phyloP scores from a whole-genome alignment of 2,329 filamentous ascomycete genomes.

The Fusarium poae region DNA sequence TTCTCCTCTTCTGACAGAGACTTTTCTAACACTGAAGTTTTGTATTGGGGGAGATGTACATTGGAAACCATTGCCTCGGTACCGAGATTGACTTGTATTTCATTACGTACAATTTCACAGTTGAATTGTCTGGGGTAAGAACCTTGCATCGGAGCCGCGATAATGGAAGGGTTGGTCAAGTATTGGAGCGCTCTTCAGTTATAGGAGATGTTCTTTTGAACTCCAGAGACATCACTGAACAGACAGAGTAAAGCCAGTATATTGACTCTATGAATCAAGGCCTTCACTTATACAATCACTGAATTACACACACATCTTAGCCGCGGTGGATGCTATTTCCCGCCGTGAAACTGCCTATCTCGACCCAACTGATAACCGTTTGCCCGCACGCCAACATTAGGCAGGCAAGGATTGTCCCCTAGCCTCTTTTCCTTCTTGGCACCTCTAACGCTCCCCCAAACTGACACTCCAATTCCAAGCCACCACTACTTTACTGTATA shows the following conservation, averaged over 20 bases:
- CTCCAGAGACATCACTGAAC: neutral
- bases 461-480: conserved; percentile 16
- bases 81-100: conserved; percentile 22
- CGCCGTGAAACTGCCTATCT: conserved; percentile 42
- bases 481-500: conserved; percentile 10
- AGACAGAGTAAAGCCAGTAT: conserved; percentile 11
- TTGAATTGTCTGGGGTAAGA: conserved; percentile 28
- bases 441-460: conserved; percentile 34
- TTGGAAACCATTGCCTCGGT: conserved; percentile 9
- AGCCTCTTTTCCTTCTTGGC: conserved; percentile 25
- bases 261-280: neutral
- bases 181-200: conserved; percentile 13
- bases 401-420: conserved; percentile 11
- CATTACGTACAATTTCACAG: conserved; percentile 22
- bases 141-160: conserved; percentile 30
- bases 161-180: neutral
- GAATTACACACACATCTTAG: neutral
- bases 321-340: conserved; percentile 21
- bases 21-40: conserved; percentile 8
- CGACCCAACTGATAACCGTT: conserved; percentile 26
- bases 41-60: conserved; percentile 7
- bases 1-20: conserved; percentile 25
- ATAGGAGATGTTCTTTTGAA: conserved; percentile 1
- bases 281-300: neutral
- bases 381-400: conserved; percentile 7